phyloP scores from a whole-genome alignment of 768 basidiomycete genomes.

The Tricholoma matsutake region DNA sequence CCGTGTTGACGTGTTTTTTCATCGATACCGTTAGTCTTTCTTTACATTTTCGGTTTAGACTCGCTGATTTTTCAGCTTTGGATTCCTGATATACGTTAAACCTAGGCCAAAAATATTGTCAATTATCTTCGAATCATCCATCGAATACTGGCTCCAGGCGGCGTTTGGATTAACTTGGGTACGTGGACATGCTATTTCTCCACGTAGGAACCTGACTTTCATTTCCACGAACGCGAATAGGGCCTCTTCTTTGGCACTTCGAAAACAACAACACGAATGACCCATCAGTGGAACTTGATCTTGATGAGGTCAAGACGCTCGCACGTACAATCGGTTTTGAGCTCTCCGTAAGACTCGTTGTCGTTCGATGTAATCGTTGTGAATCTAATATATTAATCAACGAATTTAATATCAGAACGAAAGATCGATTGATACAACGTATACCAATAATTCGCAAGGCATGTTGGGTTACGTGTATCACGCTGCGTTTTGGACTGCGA shows the following conservation, averaged over 20 bases:
- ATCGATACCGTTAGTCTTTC: slow-evolving; percentile 75
- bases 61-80: background rate
- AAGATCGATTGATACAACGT: slow-evolving; percentile 74
- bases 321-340: slow-evolving; percentile 77
- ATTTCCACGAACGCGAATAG: slow-evolving; percentile 30
- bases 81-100: background rate
- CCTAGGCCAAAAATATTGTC: slow-evolving; percentile 85
- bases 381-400: background rate
- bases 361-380: background rate
- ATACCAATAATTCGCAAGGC: slow-evolving; percentile 75
- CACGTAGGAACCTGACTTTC: background rate
- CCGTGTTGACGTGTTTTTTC: slow-evolving; percentile 94
- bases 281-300: slow-evolving; percentile 79
- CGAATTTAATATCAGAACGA: slow-evolving; percentile 59
- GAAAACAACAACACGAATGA: slow-evolving; percentile 85
- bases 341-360: slow-evolving; percentile 55
- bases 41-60: background rate
- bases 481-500: slow-evolving; percentile 81
- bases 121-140: slow-evolving; percentile 89
- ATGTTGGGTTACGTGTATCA: slow-evolving; percentile 88
- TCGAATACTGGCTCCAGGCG: slow-evolving; percentile 76
- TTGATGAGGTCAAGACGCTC: slow-evolving; percentile 85
- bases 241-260: slow-evolving; percentile 96
- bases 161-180: slow-evolving; percentile 92
- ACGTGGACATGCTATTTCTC: background rate